Conservation (phyloP, 148 eudicot genomes). For the Rhododendron griersonianum region DNA sequence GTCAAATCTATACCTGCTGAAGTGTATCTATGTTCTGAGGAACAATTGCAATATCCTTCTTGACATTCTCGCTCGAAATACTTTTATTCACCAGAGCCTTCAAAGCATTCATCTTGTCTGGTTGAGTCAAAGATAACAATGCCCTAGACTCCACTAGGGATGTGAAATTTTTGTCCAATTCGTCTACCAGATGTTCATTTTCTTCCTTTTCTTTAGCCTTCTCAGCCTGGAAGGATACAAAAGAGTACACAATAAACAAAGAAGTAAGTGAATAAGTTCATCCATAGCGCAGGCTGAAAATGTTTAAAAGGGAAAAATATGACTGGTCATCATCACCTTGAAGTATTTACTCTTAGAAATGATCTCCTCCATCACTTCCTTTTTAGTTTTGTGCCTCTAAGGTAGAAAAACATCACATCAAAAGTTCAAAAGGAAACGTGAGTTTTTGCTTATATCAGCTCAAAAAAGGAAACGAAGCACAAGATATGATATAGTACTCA, state of each 20-base stretch:
- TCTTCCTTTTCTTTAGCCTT: constrained; percentile 91
- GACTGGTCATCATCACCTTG: constrained; percentile 45
- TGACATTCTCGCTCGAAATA: constrained; percentile 31
- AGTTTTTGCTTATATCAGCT: neutral
- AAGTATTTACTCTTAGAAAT: constrained; percentile 80
- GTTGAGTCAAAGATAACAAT: constrained; percentile 63
- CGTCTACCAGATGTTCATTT: constrained; percentile 56
- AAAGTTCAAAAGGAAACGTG: neutral
- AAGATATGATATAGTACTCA: constrained; percentile 26
- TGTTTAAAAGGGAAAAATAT: neutral
- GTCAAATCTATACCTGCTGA: constrained; percentile 35
- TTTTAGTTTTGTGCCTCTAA: constrained; percentile 84
- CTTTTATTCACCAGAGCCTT: constrained; percentile 65
- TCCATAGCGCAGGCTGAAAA: neutral
- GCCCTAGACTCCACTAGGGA: constrained; percentile 70
- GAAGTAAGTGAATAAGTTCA: neutral
- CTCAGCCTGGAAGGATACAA: constrained; percentile 48
- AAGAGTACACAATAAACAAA: neutral
- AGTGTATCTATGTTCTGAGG: constrained; percentile 27
- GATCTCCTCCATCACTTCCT: constrained; percentile 82
- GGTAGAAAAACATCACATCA: constrained; percentile 12
- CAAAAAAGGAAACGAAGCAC: neutral
- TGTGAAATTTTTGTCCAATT: constrained; percentile 76
- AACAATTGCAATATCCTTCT: constrained; percentile 29
- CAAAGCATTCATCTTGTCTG: constrained; percentile 65